Conservation (phyloP, 441 rosid species). For the Brassica balearica region DNA sequence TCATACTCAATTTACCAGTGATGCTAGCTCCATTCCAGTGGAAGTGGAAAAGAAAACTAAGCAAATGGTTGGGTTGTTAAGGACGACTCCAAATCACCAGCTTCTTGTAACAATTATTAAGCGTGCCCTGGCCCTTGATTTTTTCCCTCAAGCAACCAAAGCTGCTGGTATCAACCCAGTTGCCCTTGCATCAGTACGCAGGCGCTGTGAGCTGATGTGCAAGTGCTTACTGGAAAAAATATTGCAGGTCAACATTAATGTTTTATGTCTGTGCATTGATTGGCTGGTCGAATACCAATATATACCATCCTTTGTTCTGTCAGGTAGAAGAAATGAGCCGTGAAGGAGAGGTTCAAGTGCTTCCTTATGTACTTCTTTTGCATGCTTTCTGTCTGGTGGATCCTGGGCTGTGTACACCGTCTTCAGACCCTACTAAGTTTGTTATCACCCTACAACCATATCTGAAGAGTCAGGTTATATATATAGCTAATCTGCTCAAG, state of each 20-base stretch:
- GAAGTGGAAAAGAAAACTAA: constrained; percentile 94
- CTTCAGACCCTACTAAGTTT: constrained; percentile 93
- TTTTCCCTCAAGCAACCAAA: constrained; percentile 93
- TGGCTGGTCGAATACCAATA: constrained; percentile 29
- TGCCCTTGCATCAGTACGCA: constrained; percentile 82
- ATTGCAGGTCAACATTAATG: constrained; percentile 69
- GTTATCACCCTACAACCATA: constrained; percentile 95
- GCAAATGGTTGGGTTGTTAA: constrained; percentile 91
- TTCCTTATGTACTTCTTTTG: constrained; percentile 89
- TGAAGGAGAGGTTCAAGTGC: constrained; percentile 69
- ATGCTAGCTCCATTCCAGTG: constrained; percentile 91
- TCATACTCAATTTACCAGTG: constrained; percentile 73
- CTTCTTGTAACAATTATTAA: constrained; percentile 88
- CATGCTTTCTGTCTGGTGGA: constrained; percentile 98
- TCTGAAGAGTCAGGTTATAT: constrained; percentile 89
- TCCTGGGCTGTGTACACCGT: constrained; percentile 91
- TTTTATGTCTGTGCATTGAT: constrained; percentile 28
- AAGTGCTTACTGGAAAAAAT: constrained; percentile 92
- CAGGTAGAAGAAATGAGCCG: constrained; percentile 92
- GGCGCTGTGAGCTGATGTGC: constrained; percentile 98
- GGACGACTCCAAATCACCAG: constrained; percentile 82
- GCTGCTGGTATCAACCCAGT: constrained; percentile 97
- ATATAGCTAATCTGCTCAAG: constrained; percentile 7
- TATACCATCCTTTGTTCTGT: constrained; percentile 32
- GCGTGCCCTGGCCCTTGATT: constrained; percentile 94